Conservation (phyloP, 805 yeast species). For the Huiozyma sinensis region DNA sequence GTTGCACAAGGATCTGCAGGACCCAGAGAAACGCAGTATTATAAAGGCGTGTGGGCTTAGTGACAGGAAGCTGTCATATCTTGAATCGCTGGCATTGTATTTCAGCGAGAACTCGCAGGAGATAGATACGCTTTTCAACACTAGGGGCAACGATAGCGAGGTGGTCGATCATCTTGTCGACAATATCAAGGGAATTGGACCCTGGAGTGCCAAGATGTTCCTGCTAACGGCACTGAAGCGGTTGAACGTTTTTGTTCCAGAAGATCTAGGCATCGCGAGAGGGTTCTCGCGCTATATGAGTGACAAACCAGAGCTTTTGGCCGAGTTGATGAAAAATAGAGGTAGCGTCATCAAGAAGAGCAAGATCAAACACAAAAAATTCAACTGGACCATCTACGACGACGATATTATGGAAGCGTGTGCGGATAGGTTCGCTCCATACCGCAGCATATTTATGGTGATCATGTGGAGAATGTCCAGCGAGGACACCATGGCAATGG, state of each 20-base stretch:
- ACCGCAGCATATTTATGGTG: slow-evolving; percentile 56
- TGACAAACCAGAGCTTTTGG: slow-evolving; percentile 39
- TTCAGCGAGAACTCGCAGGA: slow-evolving; percentile 34
- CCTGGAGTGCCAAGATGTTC: slow-evolving; percentile 89
- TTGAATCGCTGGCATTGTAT: slow-evolving; percentile 42
- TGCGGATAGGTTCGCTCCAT: slow-evolving; percentile 55
- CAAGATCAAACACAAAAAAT: slow-evolving; percentile 32
- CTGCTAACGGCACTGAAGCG: slow-evolving; percentile 56
- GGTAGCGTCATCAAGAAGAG: slow-evolving; percentile 22
- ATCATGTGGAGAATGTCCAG: slow-evolving; percentile 63
- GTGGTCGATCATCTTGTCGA: slow-evolving; percentile 38
- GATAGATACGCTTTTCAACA: slow-evolving; percentile 29
- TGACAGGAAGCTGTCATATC: slow-evolving; percentile 52
- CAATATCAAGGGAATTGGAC: slow-evolving; percentile 59
- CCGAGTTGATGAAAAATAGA: slow-evolving; percentile 36
- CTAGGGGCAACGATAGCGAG: slow-evolving; percentile 32
- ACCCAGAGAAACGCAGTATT: slow-evolving; percentile 30
- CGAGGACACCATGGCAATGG: slow-evolving; percentile 33
- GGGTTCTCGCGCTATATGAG: slow-evolving; percentile 61
- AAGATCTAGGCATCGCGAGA: slow-evolving; percentile 77
- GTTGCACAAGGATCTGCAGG: slow-evolving; percentile 28
- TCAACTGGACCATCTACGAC: slow-evolving; percentile 58
- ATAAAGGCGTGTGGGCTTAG: slow-evolving; percentile 63
- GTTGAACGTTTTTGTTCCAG: slow-evolving; percentile 61
- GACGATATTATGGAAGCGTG: slow-evolving; percentile 46